These are phyloP conservation scores for Helichrysum umbraculigerum DNA, from an alignment of 129 eudicot genomes.

Conservation along the genomic window DNA sequence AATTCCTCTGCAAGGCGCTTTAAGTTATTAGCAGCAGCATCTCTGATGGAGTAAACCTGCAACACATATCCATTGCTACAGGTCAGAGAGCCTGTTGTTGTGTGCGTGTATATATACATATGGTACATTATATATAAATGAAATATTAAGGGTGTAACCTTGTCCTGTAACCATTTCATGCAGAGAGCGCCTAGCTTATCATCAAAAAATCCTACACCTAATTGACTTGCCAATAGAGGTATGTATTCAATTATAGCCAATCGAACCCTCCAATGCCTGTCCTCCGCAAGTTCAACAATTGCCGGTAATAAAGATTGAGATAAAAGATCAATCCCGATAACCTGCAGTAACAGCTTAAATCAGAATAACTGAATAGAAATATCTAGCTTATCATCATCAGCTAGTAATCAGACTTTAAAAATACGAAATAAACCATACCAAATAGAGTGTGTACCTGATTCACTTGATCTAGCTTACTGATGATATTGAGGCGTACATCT, in stretches of 20 bases:
- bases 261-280: constrained; percentile 93
- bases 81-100: not conserved
- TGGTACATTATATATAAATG: too few species aligned
- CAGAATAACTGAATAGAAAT: constrained; percentile 2
- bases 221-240: constrained; percentile 88
- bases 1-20: constrained; percentile 95
- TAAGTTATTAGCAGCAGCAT: constrained; percentile 90
- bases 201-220: constrained; percentile 94
- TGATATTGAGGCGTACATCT: constrained; percentile 90
- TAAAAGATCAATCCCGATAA: constrained; percentile 90
- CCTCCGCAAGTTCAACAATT: constrained; percentile 95
- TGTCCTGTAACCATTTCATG: constrained; percentile 98
- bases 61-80: constrained; percentile 16
- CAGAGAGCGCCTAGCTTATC: constrained; percentile 91
- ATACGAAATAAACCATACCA: not conserved
- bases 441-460: constrained; percentile 60
- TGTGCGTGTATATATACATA: not conserved
- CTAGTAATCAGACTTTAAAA: not conserved
- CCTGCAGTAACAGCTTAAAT: constrained; percentile 47
- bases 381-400: not conserved
- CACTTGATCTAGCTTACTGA: constrained; percentile 96
- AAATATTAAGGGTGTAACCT: constrained; percentile 42
- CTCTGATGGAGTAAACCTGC: constrained; percentile 94
- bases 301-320: constrained; percentile 90
- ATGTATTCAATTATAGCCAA: constrained; percentile 92